These are phyloP conservation scores for Aspergillus tubingensis DNA, from an alignment of 2,329 filamentous ascomycete genomes.

Conservation along the genomic window DNA sequence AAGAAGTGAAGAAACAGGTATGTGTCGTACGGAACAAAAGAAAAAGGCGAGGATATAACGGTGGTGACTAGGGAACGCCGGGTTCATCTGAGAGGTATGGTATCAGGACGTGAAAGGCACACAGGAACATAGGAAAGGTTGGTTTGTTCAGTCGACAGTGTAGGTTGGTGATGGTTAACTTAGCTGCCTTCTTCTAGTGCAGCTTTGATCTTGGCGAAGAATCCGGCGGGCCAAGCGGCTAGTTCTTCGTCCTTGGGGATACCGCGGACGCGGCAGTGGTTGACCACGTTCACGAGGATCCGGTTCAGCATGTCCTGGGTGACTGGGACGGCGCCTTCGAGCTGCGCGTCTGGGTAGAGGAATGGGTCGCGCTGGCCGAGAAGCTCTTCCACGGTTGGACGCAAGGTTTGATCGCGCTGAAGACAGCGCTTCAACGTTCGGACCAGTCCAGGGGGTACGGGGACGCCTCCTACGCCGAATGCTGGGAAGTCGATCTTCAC, in stretches of 20 bases:
- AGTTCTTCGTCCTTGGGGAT: slow-evolving; percentile 60
- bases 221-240: slow-evolving; percentile 50
- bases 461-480: slow-evolving; percentile 49
- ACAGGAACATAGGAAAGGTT: neutral
- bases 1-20: neutral
- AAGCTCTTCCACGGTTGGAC: slow-evolving; percentile 60
- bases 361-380: slow-evolving; percentile 59
- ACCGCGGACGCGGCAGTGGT: slow-evolving; percentile 59
- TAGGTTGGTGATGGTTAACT: neutral
- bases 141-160: neutral
- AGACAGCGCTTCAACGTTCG: slow-evolving; percentile 60
- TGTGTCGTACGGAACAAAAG: neutral
- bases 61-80: slow-evolving; percentile 1
- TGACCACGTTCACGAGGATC: slow-evolving; percentile 61
- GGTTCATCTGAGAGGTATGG: neutral
- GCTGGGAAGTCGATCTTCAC: slow-evolving; percentile 51
- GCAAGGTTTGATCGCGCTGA: slow-evolving; percentile 57
- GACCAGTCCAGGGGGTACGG: slow-evolving; percentile 57
- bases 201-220: slow-evolving; percentile 51
- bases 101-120: neutral
- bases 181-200: slow-evolving; percentile 41
- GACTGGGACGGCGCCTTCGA: slow-evolving; percentile 51
- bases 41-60: neutral
- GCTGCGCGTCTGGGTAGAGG: slow-evolving; percentile 57
- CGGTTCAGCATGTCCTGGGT: slow-evolving; percentile 61